These are phyloP conservation scores for Cadophora malorum DNA, from an alignment of 2,329 filamentous ascomycete species.

Conservation along the genomic window DNA sequence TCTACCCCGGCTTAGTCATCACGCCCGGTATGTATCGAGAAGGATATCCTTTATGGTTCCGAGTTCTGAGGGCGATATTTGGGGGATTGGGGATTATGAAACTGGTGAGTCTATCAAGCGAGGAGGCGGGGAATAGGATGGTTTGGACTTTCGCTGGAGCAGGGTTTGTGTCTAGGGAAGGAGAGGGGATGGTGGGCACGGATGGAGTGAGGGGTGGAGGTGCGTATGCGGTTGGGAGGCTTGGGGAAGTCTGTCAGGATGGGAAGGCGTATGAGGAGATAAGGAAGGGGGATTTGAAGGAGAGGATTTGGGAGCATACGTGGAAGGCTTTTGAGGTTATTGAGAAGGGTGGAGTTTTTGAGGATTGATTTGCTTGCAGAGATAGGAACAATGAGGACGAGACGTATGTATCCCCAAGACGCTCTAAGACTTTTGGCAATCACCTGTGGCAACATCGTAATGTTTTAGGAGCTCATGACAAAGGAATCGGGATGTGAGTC, in stretches of 20 bases:
- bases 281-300: slow-evolving; percentile 33
- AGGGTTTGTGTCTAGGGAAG: background rate
- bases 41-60: slow-evolving; percentile 44
- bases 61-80: slow-evolving; percentile 39
- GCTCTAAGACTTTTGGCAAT: too few relatives aligned
- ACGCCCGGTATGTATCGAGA: slow-evolving; percentile 41
- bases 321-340: slow-evolving; percentile 36
- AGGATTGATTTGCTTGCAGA: slow-evolving; percentile 42
- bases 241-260: slow-evolving; percentile 31
- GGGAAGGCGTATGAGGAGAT: slow-evolving; percentile 34
- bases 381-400: too few relatives aligned
- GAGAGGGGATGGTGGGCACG: slow-evolving; percentile 23
- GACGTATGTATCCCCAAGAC: too few relatives aligned
- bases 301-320: slow-evolving; percentile 40
- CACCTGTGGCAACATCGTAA: too few relatives aligned
- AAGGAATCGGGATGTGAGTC: too few relatives aligned
- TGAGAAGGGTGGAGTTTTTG: slow-evolving; percentile 36
- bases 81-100: slow-evolving; percentile 38
- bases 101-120: slow-evolving; percentile 35
- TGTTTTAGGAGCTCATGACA: too few relatives aligned
- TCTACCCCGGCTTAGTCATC: slow-evolving; percentile 47
- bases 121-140: slow-evolving; percentile 45
- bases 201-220: slow-evolving; percentile 41
- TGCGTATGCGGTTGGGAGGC: slow-evolving; percentile 37
- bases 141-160: slow-evolving; percentile 36